Evolutionary conservation across 768 basidiomycete species (phyloP).

Genomic region (Chalciporus chontae): DNA sequence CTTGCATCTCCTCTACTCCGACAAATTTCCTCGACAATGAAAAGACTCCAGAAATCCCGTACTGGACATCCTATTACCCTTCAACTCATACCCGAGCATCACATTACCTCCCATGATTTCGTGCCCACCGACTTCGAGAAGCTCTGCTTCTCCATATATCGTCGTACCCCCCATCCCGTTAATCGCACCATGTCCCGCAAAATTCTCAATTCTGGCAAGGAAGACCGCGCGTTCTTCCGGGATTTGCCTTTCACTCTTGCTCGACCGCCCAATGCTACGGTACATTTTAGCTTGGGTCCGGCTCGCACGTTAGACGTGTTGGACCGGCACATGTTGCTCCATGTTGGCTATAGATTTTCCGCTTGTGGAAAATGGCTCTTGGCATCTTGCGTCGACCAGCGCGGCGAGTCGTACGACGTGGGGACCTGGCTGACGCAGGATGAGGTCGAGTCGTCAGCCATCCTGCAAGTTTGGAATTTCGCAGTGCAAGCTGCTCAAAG

Average conservation of each 20-base stretch:
- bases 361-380: slow-evolving; percentile 73
- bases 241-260: slow-evolving; percentile 66
- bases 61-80: slow-evolving; percentile 53
- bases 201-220: slow-evolving; percentile 40
- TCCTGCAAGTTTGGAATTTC: slow-evolving; percentile 70
- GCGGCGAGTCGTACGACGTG: slow-evolving; percentile 70
- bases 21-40: slow-evolving; percentile 61
- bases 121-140: slow-evolving; percentile 35
- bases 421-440: slow-evolving; percentile 64
- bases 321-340: slow-evolving; percentile 62
- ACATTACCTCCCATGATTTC: slow-evolving; percentile 39
- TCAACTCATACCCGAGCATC: slow-evolving; percentile 70
- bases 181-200: slow-evolving; percentile 57
- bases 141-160: slow-evolving; percentile 66
- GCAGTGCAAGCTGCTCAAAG: slow-evolving; percentile 55
- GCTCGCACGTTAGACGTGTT: slow-evolving; percentile 45
- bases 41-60: slow-evolving; percentile 49
- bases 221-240: slow-evolving; percentile 50
- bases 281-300: slow-evolving; percentile 40
- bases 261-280: slow-evolving; percentile 35
- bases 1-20: slow-evolving; percentile 66
- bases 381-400: slow-evolving; percentile 70
- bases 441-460: slow-evolving; percentile 42
- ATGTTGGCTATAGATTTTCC: slow-evolving; percentile 71
- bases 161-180: slow-evolving; percentile 60